Evolutionary conservation across 345 rosid genomes (phyloP).

Genomic region (Trapa bicornis): DNA sequence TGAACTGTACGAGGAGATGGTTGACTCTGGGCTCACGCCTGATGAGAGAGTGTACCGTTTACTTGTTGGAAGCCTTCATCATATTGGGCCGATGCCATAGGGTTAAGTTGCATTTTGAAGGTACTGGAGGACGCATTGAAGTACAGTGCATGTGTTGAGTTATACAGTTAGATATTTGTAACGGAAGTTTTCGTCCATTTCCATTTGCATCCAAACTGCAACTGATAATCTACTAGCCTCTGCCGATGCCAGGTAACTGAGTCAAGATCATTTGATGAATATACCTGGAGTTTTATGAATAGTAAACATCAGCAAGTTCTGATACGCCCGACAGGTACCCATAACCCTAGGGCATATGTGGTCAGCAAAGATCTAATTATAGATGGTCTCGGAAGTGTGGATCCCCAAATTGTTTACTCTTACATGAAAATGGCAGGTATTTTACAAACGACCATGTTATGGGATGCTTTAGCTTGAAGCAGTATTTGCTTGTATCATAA

Average conservation of each 20-base stretch:
- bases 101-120: background rate
- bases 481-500: slow-evolving; percentile 34
- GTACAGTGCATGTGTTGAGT: background rate
- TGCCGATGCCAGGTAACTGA: slow-evolving; percentile 54
- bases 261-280: slow-evolving; percentile 72
- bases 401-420: slow-evolving; percentile 73
- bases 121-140: background rate
- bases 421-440: slow-evolving; percentile 87
- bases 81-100: slow-evolving; percentile 1
- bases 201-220: slow-evolving; percentile 5
- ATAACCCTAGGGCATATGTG: slow-evolving; percentile 80
- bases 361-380: slow-evolving; percentile 92
- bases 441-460: slow-evolving; percentile 70
- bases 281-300: slow-evolving; percentile 89
- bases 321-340: slow-evolving; percentile 74
- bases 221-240: slow-evolving; percentile 36
- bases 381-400: slow-evolving; percentile 80
- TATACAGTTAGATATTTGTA: background rate
- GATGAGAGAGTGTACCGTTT: slow-evolving; percentile 59
- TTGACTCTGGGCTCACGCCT: slow-evolving; percentile 38
- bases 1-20: slow-evolving; percentile 57
- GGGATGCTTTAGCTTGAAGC: slow-evolving; percentile 77
- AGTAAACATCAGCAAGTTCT: slow-evolving; percentile 59
- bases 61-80: slow-evolving; percentile 62
- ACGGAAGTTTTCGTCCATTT: background rate